Evolutionary conservation across 2,329 filamentous ascomycete genomes (phyloP).

Genomic region (Neonectria faginata): DNA sequence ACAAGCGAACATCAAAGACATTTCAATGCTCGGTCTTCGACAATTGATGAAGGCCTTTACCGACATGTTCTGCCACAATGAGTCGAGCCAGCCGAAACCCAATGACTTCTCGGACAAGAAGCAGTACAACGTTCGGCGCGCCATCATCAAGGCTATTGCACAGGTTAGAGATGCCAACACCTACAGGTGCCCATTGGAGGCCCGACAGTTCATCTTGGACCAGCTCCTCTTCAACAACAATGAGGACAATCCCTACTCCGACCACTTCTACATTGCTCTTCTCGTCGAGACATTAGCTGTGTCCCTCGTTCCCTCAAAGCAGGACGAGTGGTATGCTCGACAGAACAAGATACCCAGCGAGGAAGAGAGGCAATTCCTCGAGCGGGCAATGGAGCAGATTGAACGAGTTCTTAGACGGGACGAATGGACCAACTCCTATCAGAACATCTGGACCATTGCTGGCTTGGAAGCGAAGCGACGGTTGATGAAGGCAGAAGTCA

Average conservation of each 20-base stretch:
- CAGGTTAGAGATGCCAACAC: slow-evolving; percentile 76
- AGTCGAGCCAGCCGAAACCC: slow-evolving; percentile 81
- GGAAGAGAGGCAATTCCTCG: slow-evolving; percentile 62
- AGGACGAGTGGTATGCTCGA: slow-evolving; percentile 58
- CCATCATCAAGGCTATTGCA: slow-evolving; percentile 84
- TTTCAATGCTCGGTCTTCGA: slow-evolving; percentile 80
- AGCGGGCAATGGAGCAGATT: slow-evolving; percentile 70
- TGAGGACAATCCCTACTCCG: slow-evolving; percentile 86
- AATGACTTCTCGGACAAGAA: slow-evolving; percentile 93
- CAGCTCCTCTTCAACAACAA: slow-evolving; percentile 96
- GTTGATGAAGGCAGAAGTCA: slow-evolving; percentile 73
- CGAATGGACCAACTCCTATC: slow-evolving; percentile 75
- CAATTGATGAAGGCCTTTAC: slow-evolving; percentile 90
- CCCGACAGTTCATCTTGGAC: slow-evolving; percentile 87
- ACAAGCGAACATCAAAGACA: slow-evolving; percentile 75
- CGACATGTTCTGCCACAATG: slow-evolving; percentile 86
- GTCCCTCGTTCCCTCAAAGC: slow-evolving; percentile 65
- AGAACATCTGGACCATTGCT: slow-evolving; percentile 74
- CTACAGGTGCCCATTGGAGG: slow-evolving; percentile 81
- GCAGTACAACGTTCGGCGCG: slow-evolving; percentile 85
- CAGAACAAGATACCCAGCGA: slow-evolving; percentile 60
- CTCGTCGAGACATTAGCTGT: slow-evolving; percentile 74
- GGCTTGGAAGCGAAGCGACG: slow-evolving; percentile 70
- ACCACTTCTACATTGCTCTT: slow-evolving; percentile 87
- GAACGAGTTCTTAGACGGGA: slow-evolving; percentile 75